A percentile compares a stretch with the other conserved stretches of the same genome.
phyloP scores from a whole-genome alignment of 1,284 basidiomycete genomes.

The Mycena sp. region DNA sequence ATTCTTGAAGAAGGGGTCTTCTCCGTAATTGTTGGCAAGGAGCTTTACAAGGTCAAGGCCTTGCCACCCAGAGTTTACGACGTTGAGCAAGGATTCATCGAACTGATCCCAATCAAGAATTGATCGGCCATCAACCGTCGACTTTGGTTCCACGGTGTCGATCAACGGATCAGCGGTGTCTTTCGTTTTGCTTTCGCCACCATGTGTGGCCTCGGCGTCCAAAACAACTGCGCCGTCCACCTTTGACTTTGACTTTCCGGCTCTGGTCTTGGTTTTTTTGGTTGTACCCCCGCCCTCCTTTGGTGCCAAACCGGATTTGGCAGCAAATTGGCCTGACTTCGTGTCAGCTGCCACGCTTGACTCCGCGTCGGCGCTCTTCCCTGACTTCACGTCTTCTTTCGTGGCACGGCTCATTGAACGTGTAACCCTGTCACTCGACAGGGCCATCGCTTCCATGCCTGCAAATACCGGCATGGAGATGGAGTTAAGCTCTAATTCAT shows the following conservation, averaged over 20 bases:
- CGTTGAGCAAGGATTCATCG: not conserved
- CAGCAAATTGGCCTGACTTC: too few species aligned
- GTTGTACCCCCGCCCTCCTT: slow-evolving; percentile 33
- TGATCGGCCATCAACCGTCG: too few species aligned
- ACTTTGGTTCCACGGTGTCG: too few species aligned
- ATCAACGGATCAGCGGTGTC: too few species aligned
- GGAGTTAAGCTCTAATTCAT: not conserved
- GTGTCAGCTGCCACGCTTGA: too few species aligned
- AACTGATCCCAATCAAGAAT: not conserved
- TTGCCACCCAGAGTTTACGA: not conserved
- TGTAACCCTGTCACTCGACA: not conserved
- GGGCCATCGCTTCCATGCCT: slow-evolving; percentile 20
- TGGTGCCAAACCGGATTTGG: slow-evolving; percentile 22
- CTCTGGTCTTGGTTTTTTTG: not conserved
- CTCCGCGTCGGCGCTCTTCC: too few species aligned
- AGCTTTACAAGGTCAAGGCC: slow-evolving; percentile 29
- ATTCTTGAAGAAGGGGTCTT: slow-evolving; percentile 34
- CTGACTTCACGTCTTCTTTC: too few species aligned
- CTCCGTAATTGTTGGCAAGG: slow-evolving; percentile 22
- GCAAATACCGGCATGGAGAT: slow-evolving; percentile 24
- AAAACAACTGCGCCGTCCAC: not conserved
- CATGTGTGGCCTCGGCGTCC: too few species aligned
- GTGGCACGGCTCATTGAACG: not conserved
- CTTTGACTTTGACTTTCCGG: too few species aligned
- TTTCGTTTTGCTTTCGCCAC: not conserved